Evolutionary conservation across 2,329 filamentous ascomycete species (phyloP).

Genomic region (Monilinia vaccinii-corymbosi): DNA sequence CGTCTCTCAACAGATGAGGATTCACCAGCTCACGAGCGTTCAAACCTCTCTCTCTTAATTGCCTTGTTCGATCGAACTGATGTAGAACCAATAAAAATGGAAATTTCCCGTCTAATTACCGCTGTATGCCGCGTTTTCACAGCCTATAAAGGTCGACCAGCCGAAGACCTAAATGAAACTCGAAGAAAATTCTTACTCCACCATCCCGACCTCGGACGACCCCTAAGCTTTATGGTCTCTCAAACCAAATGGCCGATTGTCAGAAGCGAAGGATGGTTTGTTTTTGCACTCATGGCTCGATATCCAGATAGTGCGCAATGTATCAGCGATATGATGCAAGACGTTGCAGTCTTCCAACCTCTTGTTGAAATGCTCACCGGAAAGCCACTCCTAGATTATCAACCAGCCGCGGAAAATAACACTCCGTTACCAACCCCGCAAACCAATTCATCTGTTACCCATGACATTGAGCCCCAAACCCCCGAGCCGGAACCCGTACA

Average conservation of each 20-base stretch:
- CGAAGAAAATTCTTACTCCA: slow-evolving; percentile 26
- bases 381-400: slow-evolving; percentile 26
- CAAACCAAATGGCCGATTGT: slow-evolving; percentile 51
- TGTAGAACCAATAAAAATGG: slow-evolving; percentile 48
- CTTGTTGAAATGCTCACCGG: slow-evolving; percentile 44
- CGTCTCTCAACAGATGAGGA: slow-evolving; percentile 33
- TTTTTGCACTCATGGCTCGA: slow-evolving; percentile 51
- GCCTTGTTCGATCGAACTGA: slow-evolving; percentile 37
- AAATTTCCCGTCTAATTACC: slow-evolving; percentile 46
- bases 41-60: slow-evolving; percentile 33
- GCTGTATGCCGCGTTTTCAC: slow-evolving; percentile 48
- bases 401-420: background rate
- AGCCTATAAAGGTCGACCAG: slow-evolving; percentile 28
- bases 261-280: slow-evolving; percentile 52
- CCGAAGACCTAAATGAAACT: slow-evolving; percentile 30
- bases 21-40: slow-evolving; percentile 28
- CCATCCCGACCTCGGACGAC: slow-evolving; percentile 26
- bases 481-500: slow-evolving; percentile 14
- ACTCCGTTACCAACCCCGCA: background rate
- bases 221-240: slow-evolving; percentile 43
- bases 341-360: slow-evolving; percentile 35
- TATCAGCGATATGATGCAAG: slow-evolving; percentile 36
- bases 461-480: background rate
- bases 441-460: background rate
- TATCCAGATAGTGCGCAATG: slow-evolving; percentile 40